Evolutionary conservation across 2,329 filamentous ascomycete genomes (phyloP).

Genomic region (Pleurostoma richardsiae): DNA sequence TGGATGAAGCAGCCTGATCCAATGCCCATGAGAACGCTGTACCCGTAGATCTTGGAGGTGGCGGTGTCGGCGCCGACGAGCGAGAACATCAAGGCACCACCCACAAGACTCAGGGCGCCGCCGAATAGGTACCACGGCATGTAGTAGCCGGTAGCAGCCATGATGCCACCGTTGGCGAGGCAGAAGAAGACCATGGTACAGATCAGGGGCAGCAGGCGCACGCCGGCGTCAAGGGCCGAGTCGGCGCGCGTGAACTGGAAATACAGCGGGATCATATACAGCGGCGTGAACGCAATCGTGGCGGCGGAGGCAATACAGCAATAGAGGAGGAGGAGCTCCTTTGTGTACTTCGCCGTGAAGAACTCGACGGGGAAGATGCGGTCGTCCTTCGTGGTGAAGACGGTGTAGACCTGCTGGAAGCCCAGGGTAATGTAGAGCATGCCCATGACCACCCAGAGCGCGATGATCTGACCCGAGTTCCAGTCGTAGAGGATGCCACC

Average conservation of each 20-base stretch:
- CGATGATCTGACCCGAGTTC: conserved; percentile 36
- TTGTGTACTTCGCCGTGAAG: conserved; percentile 25
- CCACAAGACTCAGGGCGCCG: conserved; percentile 21
- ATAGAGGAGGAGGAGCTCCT: conserved; percentile 33
- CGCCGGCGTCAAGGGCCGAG: conserved; percentile 24
- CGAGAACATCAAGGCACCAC: conserved; percentile 17
- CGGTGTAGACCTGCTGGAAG: conserved; percentile 35
- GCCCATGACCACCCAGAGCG: conserved; percentile 35
- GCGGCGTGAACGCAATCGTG: conserved; percentile 17
- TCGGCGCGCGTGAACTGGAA: conserved; percentile 43
- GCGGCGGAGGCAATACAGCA: conserved; percentile 16
- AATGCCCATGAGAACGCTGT: conserved; percentile 27
- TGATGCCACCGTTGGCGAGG: conserved; percentile 9
- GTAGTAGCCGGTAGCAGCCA: conserved; percentile 23
- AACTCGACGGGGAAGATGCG: conserved; percentile 43
- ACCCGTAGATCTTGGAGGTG: conserved; percentile 18
- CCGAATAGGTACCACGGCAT: conserved; percentile 27
- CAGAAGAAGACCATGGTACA: conserved; percentile 14
- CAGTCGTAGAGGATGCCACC: conserved; percentile 45
- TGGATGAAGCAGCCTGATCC: conserved; percentile 28
- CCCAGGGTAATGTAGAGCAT: conserved; percentile 35
- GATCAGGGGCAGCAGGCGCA: conserved; percentile 33
- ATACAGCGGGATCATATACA: conserved; percentile 48
- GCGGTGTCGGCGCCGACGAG: conserved; percentile 11
- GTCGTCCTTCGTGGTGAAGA: conserved; percentile 30